phyloP scores from a whole-genome alignment of 495 filamentous ascomycete genomes.

The Penicillium crystallinum region DNA sequence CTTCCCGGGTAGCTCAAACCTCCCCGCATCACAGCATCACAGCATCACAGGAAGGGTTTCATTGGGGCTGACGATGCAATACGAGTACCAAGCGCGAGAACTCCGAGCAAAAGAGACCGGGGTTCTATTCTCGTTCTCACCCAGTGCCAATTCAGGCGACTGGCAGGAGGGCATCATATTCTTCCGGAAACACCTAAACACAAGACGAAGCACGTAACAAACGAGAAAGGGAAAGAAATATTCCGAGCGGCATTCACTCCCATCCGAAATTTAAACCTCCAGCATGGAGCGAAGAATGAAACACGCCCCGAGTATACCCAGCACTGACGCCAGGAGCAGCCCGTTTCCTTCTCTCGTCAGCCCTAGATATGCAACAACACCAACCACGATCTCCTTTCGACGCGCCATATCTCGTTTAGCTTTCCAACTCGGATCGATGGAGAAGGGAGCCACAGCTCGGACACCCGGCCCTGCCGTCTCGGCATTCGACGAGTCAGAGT shows the following conservation, averaged over 20 bases:
- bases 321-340: constrained; percentile 38
- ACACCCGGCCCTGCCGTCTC: constrained; percentile 20
- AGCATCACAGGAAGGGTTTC: neutral
- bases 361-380: constrained; percentile 49
- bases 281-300: constrained; percentile 36
- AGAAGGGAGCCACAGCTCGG: constrained; percentile 44
- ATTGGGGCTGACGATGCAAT: neutral
- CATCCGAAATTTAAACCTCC: constrained; percentile 4
- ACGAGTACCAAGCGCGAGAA: neutral
- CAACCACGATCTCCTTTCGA: constrained; percentile 54
- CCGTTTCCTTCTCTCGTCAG: constrained; percentile 58
- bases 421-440: constrained; percentile 49
- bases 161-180: constrained; percentile 1
- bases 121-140: neutral
- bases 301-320: constrained; percentile 45
- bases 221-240: constrained; percentile 10
- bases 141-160: neutral
- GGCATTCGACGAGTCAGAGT: constrained; percentile 14
- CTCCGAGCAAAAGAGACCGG: neutral
- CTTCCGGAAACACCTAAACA: neutral
- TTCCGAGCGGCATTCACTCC: neutral
- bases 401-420: constrained; percentile 45
- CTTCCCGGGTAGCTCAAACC: neutral
- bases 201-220: neutral
- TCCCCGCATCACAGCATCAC: too few species aligned